Evolutionary conservation across 2,329 filamentous ascomycete species (phyloP).

Genomic region (Botrytis aclada): DNA sequence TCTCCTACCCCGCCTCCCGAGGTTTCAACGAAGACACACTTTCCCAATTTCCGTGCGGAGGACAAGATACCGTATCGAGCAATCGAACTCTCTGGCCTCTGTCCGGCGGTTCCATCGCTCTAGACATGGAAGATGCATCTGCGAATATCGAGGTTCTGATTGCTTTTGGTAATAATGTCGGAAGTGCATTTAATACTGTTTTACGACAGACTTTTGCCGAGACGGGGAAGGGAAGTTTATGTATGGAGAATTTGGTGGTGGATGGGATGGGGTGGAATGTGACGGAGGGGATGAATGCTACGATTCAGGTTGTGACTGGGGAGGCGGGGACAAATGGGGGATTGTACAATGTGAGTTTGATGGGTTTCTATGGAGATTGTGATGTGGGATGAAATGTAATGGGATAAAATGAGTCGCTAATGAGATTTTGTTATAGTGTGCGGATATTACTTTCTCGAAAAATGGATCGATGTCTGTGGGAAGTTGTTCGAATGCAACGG

Average conservation of each 20-base stretch:
- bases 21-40: conserved; percentile 45
- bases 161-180: conserved; percentile 28
- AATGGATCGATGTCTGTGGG: conserved; percentile 46
- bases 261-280: conserved; percentile 41
- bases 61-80: conserved; percentile 42
- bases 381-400: no score
- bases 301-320: conserved; percentile 69
- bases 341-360: conserved; percentile 55
- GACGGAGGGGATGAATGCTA: conserved; percentile 60
- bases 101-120: conserved; percentile 48
- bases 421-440: conserved; percentile 45
- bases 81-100: conserved; percentile 49
- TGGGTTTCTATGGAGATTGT: neutral
- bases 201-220: conserved; percentile 28
- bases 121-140: conserved; percentile 49
- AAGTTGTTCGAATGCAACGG: conserved; percentile 56
- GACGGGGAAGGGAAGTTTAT: conserved; percentile 55
- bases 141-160: conserved; percentile 32
- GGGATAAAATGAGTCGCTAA: neutral
- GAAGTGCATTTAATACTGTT: conserved; percentile 31
- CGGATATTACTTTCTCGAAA: conserved; percentile 66
- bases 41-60: conserved; percentile 43
- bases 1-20: conserved; percentile 51
- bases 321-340: conserved; percentile 54
- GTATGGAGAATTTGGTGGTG: conserved; percentile 57